phyloP scores from a whole-genome alignment of 2,329 filamentous ascomycete genomes.

The Daldinia eschscholtzii region DNA sequence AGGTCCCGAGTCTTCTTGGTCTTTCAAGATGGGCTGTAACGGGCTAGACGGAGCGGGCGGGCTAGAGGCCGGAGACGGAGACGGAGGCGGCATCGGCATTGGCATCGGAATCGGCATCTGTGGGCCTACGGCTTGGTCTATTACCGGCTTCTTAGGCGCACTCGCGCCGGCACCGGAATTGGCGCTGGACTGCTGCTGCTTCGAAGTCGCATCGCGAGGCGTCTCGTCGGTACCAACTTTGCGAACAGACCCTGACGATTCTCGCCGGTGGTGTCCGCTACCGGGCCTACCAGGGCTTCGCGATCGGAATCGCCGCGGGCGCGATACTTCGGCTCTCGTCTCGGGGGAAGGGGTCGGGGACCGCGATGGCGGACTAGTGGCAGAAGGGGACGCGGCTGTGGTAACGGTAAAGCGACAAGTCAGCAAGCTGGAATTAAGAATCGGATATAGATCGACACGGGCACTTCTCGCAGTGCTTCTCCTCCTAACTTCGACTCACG shows the following conservation, averaged over 20 bases:
- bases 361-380: slow-evolving; percentile 64
- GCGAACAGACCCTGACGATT: slow-evolving; percentile 58
- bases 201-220: slow-evolving; percentile 52
- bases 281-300: slow-evolving; percentile 62
- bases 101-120: slow-evolving; percentile 36
- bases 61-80: slow-evolving; percentile 40
- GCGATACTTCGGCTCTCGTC: slow-evolving; percentile 63
- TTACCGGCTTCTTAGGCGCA: slow-evolving; percentile 62
- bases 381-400: slow-evolving; percentile 65
- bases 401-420: slow-evolving; percentile 40
- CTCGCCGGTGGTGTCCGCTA: slow-evolving; percentile 55
- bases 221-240: slow-evolving; percentile 60
- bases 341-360: slow-evolving; percentile 69
- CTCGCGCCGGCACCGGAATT: slow-evolving; percentile 55
- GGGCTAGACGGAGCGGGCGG: slow-evolving; percentile 46
- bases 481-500: slow-evolving; percentile 63
- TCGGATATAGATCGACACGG: slow-evolving; percentile 22
- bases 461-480: slow-evolving; percentile 12
- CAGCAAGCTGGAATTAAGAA: slow-evolving; percentile 37
- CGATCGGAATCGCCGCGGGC: slow-evolving; percentile 65
- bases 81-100: slow-evolving; percentile 27
- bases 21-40: slow-evolving; percentile 53
- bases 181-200: slow-evolving; percentile 55
- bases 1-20: slow-evolving; percentile 59
- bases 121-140: slow-evolving; percentile 57